Conservation (phyloP, 805 yeast genomes). For the Metschnikowia cubensis region DNA sequence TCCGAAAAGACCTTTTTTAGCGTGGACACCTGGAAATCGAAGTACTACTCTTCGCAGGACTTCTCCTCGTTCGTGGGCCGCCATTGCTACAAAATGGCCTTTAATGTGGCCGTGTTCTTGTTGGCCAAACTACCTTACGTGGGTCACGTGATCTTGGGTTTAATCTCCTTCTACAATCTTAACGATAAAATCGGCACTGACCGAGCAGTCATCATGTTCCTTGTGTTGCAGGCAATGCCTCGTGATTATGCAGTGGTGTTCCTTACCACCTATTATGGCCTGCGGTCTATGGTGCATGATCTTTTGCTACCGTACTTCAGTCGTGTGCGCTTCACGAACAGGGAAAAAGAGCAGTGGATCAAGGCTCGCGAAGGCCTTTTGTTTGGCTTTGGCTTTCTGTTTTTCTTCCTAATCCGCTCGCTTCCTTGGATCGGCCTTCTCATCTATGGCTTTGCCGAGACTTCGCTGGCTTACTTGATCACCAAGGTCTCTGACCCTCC, state of each 20-base stretch:
- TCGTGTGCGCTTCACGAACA: constrained; percentile 39
- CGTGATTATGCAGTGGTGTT: constrained; percentile 30
- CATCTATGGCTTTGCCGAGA: constrained; percentile 50
- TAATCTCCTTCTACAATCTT: constrained; percentile 42
- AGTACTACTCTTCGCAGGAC: constrained; percentile 18
- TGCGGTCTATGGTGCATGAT: constrained; percentile 41
- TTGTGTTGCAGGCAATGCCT: constrained; percentile 34
- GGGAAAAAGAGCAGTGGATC: constrained; percentile 47
- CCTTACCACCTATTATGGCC: constrained; percentile 45
- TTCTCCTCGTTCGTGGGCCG: constrained; percentile 19
- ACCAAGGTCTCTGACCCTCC: constrained; percentile 51
- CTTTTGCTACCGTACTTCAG: constrained; percentile 49
- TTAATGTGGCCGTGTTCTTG: constrained; percentile 29
- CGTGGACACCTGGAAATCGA: constrained; percentile 4
- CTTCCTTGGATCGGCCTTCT: constrained; percentile 46
- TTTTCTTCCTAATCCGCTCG: constrained; percentile 36
- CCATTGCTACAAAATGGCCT: constrained; percentile 16
- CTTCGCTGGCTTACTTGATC: constrained; percentile 49
- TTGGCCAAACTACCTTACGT: constrained; percentile 39
- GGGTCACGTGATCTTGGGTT: constrained; percentile 41
- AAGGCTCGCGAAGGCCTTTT: constrained; percentile 51
- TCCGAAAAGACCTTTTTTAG: not conserved
- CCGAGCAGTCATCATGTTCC: constrained; percentile 37
- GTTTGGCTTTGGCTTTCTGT: constrained; percentile 52
- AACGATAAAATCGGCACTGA: constrained; percentile 44